Percentiles rank a stretch among this genome's conserved stretches.
Conservation (phyloP, 371 early-diverging fungal genomes). For the Batrachochytrium dendrobatidis region DNA sequence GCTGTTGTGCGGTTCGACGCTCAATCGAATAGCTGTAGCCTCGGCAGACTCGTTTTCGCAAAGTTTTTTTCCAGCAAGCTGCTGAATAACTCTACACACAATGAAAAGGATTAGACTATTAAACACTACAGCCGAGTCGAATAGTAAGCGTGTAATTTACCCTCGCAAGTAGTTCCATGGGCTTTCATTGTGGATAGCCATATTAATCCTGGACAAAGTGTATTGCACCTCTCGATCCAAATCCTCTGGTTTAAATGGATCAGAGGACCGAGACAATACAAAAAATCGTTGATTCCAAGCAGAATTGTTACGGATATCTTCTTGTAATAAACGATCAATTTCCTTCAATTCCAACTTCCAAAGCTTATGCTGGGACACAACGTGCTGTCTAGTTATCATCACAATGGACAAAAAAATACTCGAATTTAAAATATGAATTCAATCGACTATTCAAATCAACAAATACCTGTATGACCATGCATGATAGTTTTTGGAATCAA, state of each 20-base stretch:
- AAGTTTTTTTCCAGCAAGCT: background rate
- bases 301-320: constrained; percentile 92
- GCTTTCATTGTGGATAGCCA: constrained; percentile 83
- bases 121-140: too few relatives aligned
- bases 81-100: background rate
- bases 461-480: constrained; percentile 81
- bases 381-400: constrained; percentile 72
- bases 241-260: constrained; percentile 28
- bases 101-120: background rate
- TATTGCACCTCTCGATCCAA: constrained; percentile 60
- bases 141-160: constrained; percentile 1
- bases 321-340: constrained; percentile 57
- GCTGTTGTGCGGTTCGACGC: constrained; percentile 5
- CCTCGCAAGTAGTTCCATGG: constrained; percentile 80
- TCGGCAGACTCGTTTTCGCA: background rate
- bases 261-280: constrained; percentile 44
- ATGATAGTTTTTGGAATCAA: constrained; percentile 96
- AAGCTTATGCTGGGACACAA: constrained; percentile 63
- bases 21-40: background rate
- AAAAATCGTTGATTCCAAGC: constrained; percentile 96
- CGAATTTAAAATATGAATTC: background rate
- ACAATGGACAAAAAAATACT: background rate
- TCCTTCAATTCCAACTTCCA: constrained; percentile 74
- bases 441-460: background rate
- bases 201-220: constrained; percentile 54